Conservation (phyloP, 2,329 filamentous ascomycete genomes). For the Allantophomopsis cytisporea region DNA sequence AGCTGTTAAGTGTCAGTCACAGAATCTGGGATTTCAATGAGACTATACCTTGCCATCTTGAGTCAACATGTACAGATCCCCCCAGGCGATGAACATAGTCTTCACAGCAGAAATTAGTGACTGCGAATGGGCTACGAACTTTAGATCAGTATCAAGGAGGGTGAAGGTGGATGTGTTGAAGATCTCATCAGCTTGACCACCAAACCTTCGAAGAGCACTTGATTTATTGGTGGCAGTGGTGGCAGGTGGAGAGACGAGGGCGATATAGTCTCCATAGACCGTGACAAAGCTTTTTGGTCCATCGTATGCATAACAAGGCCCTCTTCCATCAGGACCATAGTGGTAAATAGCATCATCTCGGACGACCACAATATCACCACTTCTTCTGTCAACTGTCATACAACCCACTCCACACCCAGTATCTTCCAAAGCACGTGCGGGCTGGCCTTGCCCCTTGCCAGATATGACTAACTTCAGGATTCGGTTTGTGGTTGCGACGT, state of each 20-base stretch:
- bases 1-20: slow-evolving; percentile 11
- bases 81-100: slow-evolving; percentile 76
- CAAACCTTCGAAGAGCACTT: slow-evolving; percentile 55
- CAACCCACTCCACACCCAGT: slow-evolving; percentile 85
- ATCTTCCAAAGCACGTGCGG: slow-evolving; percentile 80
- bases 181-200: slow-evolving; percentile 60
- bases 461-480: slow-evolving; percentile 80
- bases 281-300: slow-evolving; percentile 73
- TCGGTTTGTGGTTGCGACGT: slow-evolving; percentile 80
- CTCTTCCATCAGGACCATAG: slow-evolving; percentile 74
- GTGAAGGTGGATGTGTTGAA: slow-evolving; percentile 84
- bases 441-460: slow-evolving; percentile 78
- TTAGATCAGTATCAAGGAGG: slow-evolving; percentile 79
- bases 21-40: neutral
- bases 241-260: slow-evolving; percentile 65
- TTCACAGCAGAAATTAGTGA: slow-evolving; percentile 70
- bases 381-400: slow-evolving; percentile 73
- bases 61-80: slow-evolving; percentile 78
- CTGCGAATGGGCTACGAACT: slow-evolving; percentile 83
- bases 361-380: slow-evolving; percentile 80
- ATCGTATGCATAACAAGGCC: slow-evolving; percentile 83
- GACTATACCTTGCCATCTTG: slow-evolving; percentile 72
- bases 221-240: slow-evolving; percentile 33
- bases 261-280: slow-evolving; percentile 75
- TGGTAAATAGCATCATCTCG: slow-evolving; percentile 93